Evolutionary conservation across 148 eudicot genomes (phyloP).

Genomic region (Fagopyrum tataricum): DNA sequence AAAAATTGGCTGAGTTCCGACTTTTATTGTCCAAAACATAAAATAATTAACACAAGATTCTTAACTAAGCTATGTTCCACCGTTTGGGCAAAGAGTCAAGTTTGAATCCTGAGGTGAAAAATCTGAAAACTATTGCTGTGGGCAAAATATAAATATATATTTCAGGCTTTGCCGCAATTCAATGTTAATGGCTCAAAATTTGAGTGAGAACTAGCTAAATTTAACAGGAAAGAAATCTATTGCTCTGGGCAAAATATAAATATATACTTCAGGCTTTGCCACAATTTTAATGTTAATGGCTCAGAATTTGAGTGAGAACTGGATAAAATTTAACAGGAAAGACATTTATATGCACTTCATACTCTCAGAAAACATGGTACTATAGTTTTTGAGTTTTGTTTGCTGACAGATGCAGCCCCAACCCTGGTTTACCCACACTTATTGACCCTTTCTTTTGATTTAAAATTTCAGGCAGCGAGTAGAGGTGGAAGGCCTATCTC

Average conservation of each 20-base stretch:
- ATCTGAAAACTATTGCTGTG: not conserved
- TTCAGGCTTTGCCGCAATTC: not conserved
- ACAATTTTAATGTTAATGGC: not conserved
- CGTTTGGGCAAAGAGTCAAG: not conserved
- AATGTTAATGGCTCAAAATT: not conserved
- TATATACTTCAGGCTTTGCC: not conserved
- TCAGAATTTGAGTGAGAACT: not conserved
- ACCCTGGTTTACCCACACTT: not conserved
- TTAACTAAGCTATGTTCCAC: not conserved
- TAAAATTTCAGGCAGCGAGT: slow-evolving; percentile 49
- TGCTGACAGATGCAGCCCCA: not conserved
- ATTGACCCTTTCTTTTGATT: slow-evolving; percentile 5
- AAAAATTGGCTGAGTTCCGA: not conserved
- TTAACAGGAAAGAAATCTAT: not conserved
- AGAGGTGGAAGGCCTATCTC: slow-evolving; percentile 69
- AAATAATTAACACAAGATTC: not conserved
- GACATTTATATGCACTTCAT: too few relatives aligned
- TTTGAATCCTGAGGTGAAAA: not conserved
- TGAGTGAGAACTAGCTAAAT: not conserved
- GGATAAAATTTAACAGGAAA: not conserved
- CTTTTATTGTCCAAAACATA: not conserved
- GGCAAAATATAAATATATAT: not conserved
- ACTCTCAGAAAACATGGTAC: too few relatives aligned
- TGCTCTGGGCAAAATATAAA: not conserved
- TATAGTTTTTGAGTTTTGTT: too few relatives aligned